Evolutionary conservation across 2,329 filamentous ascomycete species (phyloP).

Genomic region (Teratosphaeria nubilosa): DNA sequence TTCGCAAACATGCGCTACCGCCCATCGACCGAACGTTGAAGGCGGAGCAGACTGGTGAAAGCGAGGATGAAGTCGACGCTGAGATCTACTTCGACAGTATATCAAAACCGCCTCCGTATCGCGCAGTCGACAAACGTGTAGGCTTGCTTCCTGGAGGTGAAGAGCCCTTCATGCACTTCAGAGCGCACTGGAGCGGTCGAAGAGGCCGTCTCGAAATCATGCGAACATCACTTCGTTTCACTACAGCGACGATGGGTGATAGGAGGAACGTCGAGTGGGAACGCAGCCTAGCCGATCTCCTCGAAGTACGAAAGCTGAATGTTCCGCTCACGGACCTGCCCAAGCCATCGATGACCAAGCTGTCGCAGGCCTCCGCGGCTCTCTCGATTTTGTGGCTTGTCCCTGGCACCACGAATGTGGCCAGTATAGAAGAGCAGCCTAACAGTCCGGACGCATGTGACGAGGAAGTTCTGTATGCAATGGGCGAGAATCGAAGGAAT

Average conservation of each 20-base stretch:
- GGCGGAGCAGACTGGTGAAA: not conserved
- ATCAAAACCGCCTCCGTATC: not conserved
- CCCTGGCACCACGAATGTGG: not conserved
- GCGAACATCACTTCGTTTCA: conserved; percentile 1
- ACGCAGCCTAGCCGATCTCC: not conserved
- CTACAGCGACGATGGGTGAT: not conserved
- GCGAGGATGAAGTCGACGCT: not conserved
- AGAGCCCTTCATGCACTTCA: not conserved
- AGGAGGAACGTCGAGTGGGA: conserved; percentile 1
- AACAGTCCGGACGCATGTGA: not conserved
- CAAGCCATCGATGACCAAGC: not conserved
- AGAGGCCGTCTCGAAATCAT: conserved; percentile 3
- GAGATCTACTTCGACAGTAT: conserved; percentile 3
- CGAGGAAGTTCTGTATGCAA: conserved; percentile 3
- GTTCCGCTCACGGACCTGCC: not conserved
- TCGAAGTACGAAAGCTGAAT: conserved; percentile 3
- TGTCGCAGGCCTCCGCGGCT: not conserved
- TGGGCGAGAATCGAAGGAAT: conserved; percentile 1
- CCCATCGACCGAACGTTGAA: not conserved
- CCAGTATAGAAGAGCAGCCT: conserved; percentile 1
- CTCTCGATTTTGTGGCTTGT: conserved; percentile 2
- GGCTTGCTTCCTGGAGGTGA: not conserved
- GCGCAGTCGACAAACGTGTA: not conserved
- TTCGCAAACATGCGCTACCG: conserved; percentile 1
- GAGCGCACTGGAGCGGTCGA: conserved; percentile 4